A percentile compares a stretch with the other conserved stretches of the same genome.
These are phyloP conservation scores for Starmerella vitae DNA, from an alignment of 805 yeast species.

Conservation along the genomic window DNA sequence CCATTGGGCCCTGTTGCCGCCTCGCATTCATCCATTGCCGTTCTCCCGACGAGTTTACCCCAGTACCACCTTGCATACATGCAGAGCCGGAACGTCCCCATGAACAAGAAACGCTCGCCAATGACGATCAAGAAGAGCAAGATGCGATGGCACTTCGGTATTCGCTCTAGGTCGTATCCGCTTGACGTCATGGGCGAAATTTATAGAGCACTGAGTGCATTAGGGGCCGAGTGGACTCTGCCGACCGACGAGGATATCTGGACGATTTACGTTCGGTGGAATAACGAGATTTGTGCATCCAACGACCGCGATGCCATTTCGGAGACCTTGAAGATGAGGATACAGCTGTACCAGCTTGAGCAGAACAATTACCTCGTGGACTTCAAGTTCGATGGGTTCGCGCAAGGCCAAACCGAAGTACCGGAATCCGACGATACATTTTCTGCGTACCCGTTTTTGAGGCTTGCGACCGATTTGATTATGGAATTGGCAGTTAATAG, in stretches of 20 bases:
- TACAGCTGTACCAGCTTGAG: slow-evolving; percentile 87
- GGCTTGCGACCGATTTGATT: slow-evolving; percentile 78
- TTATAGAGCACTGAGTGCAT: slow-evolving; percentile 78
- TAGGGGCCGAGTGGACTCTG: slow-evolving; percentile 95
- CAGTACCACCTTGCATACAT: slow-evolving; percentile 88
- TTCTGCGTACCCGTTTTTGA: slow-evolving; percentile 89
- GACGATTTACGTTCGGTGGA: slow-evolving; percentile 95
- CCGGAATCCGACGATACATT: slow-evolving; percentile 61
- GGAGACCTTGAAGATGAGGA: slow-evolving; percentile 90
- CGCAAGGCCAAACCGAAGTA: slow-evolving; percentile 23
- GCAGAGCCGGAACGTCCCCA: slow-evolving; percentile 45
- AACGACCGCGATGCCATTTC: slow-evolving; percentile 18
- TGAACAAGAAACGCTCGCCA: slow-evolving; percentile 31
- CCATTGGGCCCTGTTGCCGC: slow-evolving; percentile 26
- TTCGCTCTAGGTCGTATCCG: slow-evolving; percentile 89
- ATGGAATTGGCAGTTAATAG: slow-evolving; percentile 96
- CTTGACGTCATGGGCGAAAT: slow-evolving; percentile 98
- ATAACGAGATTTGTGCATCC: slow-evolving; percentile 31
- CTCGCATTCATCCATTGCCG: slow-evolving; percentile 62
- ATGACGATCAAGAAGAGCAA: slow-evolving; percentile 68
- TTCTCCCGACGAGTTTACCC: slow-evolving; percentile 85
- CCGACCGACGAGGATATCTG: slow-evolving; percentile 91
- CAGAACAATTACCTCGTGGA: slow-evolving; percentile 93
- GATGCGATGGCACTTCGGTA: slow-evolving; percentile 98
- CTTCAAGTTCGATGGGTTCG: slow-evolving; percentile 98